Percentiles rank a stretch among this genome's conserved stretches.
These are phyloP conservation scores for Dissophora ornata DNA, from an alignment of 192 early-diverging fungal species.

Conservation along the genomic window DNA sequence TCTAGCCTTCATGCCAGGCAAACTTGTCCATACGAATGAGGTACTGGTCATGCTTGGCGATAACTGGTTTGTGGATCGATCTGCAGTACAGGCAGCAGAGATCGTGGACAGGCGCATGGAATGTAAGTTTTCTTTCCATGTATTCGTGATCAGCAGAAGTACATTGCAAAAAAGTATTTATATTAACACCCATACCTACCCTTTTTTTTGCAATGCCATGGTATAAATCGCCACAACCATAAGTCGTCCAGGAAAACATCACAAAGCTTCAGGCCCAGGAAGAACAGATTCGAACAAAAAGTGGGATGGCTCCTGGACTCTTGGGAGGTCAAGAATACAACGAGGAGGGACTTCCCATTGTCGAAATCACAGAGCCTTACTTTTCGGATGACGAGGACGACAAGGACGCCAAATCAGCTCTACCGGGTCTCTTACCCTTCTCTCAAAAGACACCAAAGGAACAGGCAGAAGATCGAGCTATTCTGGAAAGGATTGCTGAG, in stretches of 20 bases:
- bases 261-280: slow-evolving; percentile 61
- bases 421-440: slow-evolving; percentile 30
- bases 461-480: slow-evolving; percentile 66
- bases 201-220: not conserved
- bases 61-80: slow-evolving; percentile 91
- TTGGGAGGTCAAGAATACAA: slow-evolving; percentile 65
- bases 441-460: slow-evolving; percentile 63
- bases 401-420: slow-evolving; percentile 19
- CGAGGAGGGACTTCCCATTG: slow-evolving; percentile 80
- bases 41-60: slow-evolving; percentile 89
- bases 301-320: slow-evolving; percentile 43
- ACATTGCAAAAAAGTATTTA: too few relatives aligned
- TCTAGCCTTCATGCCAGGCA: slow-evolving; percentile 90
- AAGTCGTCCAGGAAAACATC: slow-evolving; percentile 63
- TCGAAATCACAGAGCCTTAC: slow-evolving; percentile 76
- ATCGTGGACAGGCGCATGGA: slow-evolving; percentile 79
- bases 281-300: slow-evolving; percentile 49
- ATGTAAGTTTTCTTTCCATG: slow-evolving; percentile 57
- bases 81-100: slow-evolving; percentile 75
- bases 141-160: too few relatives aligned
- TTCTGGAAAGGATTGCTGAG: slow-evolving; percentile 67
- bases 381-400: slow-evolving; percentile 63
- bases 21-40: slow-evolving; percentile 93
- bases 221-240: not conserved
- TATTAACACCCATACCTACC: not conserved